phyloP scores from a whole-genome alignment of 768 basidiomycete genomes.

The Termitomyces sp. region DNA sequence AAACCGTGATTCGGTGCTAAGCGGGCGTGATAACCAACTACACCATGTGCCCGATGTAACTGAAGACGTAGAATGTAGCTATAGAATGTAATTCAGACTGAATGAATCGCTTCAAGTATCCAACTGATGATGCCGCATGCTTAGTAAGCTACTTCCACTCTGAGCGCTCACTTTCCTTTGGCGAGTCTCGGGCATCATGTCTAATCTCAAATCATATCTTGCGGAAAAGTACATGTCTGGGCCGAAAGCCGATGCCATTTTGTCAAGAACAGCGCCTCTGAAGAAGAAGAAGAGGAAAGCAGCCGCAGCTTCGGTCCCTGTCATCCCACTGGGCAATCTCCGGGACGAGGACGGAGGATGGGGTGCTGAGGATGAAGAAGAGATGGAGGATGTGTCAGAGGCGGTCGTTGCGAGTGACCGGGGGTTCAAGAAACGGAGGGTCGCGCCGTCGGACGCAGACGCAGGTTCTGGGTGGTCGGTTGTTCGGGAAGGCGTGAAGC shows the following conservation, averaged over 20 bases:
- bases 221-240: constrained; percentile 96
- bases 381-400: constrained; percentile 54
- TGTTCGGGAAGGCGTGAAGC: constrained; percentile 48
- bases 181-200: constrained; percentile 28
- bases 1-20: no score
- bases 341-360: constrained; percentile 74
- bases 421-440: constrained; percentile 70
- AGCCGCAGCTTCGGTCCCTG: constrained; percentile 17
- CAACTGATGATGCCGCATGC: neutral
- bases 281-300: constrained; percentile 80
- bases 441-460: constrained; percentile 29
- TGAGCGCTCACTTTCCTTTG: no score
- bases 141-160: neutral
- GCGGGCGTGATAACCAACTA: constrained; percentile 15
- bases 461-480: constrained; percentile 65
- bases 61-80: no score
- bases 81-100: no score
- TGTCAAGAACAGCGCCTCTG: constrained; percentile 54
- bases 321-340: constrained; percentile 29
- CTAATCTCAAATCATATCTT: constrained; percentile 73
- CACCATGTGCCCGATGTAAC: constrained; percentile 6
- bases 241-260: constrained; percentile 91
- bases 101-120: no score
- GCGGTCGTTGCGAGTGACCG: constrained; percentile 71
- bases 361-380: constrained; percentile 44